These are phyloP conservation scores for Schizosaccharomyces octosporus DNA, from an alignment of 805 yeast genomes.

Conservation along the genomic window DNA sequence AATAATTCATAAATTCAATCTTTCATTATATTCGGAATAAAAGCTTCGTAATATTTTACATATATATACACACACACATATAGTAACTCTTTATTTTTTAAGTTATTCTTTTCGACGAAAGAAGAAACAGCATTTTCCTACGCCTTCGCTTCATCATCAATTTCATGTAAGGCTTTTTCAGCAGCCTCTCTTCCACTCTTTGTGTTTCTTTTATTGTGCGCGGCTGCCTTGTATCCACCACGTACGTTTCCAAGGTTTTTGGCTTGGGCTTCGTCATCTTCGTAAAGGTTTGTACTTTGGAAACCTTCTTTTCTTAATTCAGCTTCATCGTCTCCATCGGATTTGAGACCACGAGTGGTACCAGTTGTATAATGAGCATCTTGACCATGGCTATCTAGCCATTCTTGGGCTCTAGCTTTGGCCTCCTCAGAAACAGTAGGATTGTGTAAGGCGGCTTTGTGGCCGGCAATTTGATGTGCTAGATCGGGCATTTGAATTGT, in stretches of 20 bases:
- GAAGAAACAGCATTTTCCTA: background rate
- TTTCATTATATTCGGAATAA: no score
- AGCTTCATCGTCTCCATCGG: background rate
- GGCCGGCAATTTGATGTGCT: background rate
- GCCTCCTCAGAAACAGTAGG: constrained; percentile 19
- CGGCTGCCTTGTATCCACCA: background rate
- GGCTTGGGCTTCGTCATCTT: background rate
- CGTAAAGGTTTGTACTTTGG: background rate
- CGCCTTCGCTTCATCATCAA: background rate
- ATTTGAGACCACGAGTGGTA: background rate
- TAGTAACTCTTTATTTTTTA: no score
- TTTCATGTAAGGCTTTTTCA: background rate
- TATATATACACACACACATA: no score
- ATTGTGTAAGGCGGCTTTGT: background rate
- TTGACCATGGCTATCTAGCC: background rate
- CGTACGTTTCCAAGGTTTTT: background rate
- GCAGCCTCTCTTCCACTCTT: background rate
- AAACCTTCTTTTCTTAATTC: background rate
- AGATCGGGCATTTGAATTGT: background rate
- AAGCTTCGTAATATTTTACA: no score
- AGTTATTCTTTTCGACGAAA: no score
- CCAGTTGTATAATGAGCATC: background rate
- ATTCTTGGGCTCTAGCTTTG: constrained; percentile 20
- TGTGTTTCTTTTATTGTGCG: background rate
- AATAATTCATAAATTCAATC: no score